Percentiles rank a stretch among this genome's conserved stretches.
Conservation (phyloP, 2,329 filamentous ascomycete genomes). For the Penicillium aurantiogriseum region DNA sequence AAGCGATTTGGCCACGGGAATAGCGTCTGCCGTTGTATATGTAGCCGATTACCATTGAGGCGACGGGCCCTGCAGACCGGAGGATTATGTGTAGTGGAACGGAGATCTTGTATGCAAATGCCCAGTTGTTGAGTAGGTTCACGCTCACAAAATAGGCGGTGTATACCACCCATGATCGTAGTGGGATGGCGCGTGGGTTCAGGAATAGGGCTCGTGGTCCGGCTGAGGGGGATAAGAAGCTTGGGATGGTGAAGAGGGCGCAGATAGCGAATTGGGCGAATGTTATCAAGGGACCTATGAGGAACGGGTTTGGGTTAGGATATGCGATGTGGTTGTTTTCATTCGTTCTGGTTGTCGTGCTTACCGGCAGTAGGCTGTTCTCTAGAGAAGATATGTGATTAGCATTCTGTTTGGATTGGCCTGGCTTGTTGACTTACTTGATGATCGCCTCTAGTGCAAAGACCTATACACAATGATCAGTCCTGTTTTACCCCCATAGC, state of each 20-base stretch:
- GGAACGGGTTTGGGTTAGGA: neutral
- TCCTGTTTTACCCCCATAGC: slow-evolving; percentile 11
- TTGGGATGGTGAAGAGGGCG: slow-evolving; percentile 71
- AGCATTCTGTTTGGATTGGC: slow-evolving; percentile 6
- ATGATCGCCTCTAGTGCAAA: slow-evolving; percentile 94
- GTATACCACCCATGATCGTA: slow-evolving; percentile 82
- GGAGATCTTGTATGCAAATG: slow-evolving; percentile 94
- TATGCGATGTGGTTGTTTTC: neutral
- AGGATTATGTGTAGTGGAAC: slow-evolving; percentile 97
- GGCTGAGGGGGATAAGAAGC: slow-evolving; percentile 65
- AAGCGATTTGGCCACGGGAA: slow-evolving; percentile 72
- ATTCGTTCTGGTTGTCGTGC: slow-evolving; percentile 11
- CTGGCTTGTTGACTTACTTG: slow-evolving; percentile 62
- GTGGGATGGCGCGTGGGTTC: slow-evolving; percentile 73
- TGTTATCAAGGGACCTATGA: slow-evolving; percentile 73
- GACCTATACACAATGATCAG: slow-evolving; percentile 56
- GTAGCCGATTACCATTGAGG: slow-evolving; percentile 88
- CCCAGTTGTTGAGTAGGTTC: slow-evolving; percentile 96
- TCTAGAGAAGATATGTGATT: slow-evolving; percentile 46
- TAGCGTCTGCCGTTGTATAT: slow-evolving; percentile 78
- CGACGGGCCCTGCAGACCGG: slow-evolving; percentile 90
- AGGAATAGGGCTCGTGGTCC: slow-evolving; percentile 68
- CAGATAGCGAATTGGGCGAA: slow-evolving; percentile 89
- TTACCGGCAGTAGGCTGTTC: slow-evolving; percentile 80
- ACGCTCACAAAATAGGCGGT: slow-evolving; percentile 89